Evolutionary conservation across 805 yeast genomes (phyloP).

Genomic region (Candida awuae): DNA sequence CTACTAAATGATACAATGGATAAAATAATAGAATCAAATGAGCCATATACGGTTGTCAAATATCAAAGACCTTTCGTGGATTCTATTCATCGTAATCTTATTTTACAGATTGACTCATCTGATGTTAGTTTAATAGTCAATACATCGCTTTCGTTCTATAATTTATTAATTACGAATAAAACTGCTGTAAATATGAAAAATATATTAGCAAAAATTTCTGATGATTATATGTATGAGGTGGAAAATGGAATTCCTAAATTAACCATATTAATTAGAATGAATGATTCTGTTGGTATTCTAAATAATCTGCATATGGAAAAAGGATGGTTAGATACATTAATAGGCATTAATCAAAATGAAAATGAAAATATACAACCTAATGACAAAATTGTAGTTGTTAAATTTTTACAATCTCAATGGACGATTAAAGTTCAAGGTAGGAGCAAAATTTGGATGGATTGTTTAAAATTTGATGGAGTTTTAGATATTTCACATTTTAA

Average conservation of each 20-base stretch:
- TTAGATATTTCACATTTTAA: conserved; percentile 21
- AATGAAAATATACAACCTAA: conserved; percentile 24
- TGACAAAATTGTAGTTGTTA: conserved; percentile 31
- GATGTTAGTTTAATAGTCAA: conserved; percentile 29
- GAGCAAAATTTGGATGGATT: conserved; percentile 22
- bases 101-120: conserved; percentile 34
- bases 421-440: conserved; percentile 19
- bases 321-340: conserved; percentile 22
- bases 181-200: conserved; percentile 21
- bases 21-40: conserved; percentile 5
- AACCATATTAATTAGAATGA: conserved; percentile 17
- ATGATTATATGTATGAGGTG: conserved; percentile 23
- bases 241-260: conserved; percentile 12
- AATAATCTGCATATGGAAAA: conserved; percentile 25
- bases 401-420: conserved; percentile 38
- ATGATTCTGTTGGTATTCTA: conserved; percentile 16
- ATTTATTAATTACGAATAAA: conserved; percentile 18
- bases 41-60: conserved; percentile 17
- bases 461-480: conserved; percentile 23
- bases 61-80: conserved; percentile 45
- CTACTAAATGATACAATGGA: conserved; percentile 14
- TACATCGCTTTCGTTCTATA: conserved; percentile 23
- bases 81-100: conserved; percentile 28
- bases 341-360: conserved; percentile 3
- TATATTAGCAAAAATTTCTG: conserved; percentile 17